phyloP scores from a whole-genome alignment of 2,329 filamentous ascomycete genomes.

The Hymenoscyphus albidus region DNA sequence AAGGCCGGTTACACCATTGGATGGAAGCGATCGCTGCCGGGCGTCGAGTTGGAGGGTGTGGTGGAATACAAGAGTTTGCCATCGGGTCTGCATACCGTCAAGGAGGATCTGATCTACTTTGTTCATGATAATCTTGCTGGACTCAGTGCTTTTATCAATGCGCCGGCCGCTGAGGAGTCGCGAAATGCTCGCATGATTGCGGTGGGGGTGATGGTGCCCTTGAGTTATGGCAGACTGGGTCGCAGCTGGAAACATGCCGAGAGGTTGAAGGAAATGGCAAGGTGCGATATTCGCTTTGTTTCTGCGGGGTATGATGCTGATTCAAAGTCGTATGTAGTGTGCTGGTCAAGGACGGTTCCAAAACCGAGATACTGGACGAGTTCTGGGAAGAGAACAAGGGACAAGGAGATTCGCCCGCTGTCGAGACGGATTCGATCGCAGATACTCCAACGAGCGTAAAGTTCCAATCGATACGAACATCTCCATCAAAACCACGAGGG shows the following conservation, averaged over 20 bases:
- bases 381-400: slow-evolving; percentile 71
- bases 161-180: slow-evolving; percentile 70
- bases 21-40: slow-evolving; percentile 73
- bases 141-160: slow-evolving; percentile 86
- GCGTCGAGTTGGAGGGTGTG: slow-evolving; percentile 73
- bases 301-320: slow-evolving; percentile 23
- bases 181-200: slow-evolving; percentile 91
- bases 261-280: slow-evolving; percentile 68
- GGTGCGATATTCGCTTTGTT: slow-evolving; percentile 41
- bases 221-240: slow-evolving; percentile 81
- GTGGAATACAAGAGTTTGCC: slow-evolving; percentile 97
- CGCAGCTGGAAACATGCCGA: slow-evolving; percentile 86
- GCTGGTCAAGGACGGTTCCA: slow-evolving; percentile 61
- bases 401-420: slow-evolving; percentile 21
- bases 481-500: slow-evolving; percentile 36
- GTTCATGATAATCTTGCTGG: slow-evolving; percentile 81
- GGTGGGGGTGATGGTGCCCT: slow-evolving; percentile 80
- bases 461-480: slow-evolving; percentile 39
- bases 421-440: slow-evolving; percentile 29
- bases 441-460: slow-evolving; percentile 41
- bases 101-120: slow-evolving; percentile 90
- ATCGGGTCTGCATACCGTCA: slow-evolving; percentile 84
- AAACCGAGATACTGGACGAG: slow-evolving; percentile 63
- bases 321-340: slow-evolving; percentile 37
- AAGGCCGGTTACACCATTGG: slow-evolving; percentile 87